These are phyloP conservation scores for Rhodotorula sp. DNA, from an alignment of 1,284 basidiomycete species.

Conservation along the genomic window DNA sequence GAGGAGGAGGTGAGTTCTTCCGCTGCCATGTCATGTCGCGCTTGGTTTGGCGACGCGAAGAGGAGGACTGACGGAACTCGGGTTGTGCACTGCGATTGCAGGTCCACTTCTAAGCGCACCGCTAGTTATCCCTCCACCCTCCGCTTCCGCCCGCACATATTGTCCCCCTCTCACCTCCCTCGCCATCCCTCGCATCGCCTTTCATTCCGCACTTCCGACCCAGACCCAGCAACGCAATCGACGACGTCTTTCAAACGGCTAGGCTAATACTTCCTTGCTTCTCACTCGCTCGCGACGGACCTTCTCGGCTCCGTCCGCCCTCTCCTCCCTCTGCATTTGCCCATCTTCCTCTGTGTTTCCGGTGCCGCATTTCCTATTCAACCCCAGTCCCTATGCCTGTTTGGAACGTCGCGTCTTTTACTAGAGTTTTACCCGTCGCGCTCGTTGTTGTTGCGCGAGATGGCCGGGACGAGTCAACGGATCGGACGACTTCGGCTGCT, in stretches of 20 bases:
- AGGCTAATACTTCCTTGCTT: not conserved
- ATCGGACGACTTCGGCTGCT: too few relatives aligned
- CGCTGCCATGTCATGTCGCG: not conserved
- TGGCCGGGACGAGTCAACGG: too few relatives aligned
- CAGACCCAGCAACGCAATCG: too few relatives aligned
- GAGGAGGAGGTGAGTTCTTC: not conserved
- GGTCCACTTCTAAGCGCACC: slow-evolving; percentile 10
- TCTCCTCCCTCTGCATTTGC: not conserved
- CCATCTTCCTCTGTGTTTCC: not conserved
- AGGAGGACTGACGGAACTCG: too few relatives aligned
- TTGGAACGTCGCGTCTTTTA: too few relatives aligned
- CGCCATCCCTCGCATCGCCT: not conserved
- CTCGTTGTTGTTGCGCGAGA: too few relatives aligned
- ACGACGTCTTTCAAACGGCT: too few relatives aligned
- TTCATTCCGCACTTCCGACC: not conserved
- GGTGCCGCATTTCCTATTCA: not conserved
- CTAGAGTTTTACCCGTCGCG: too few relatives aligned
- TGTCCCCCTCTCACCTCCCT: not conserved
- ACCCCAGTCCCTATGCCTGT: too few relatives aligned
- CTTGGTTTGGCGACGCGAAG: too few relatives aligned
- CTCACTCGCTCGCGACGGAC: too few relatives aligned
- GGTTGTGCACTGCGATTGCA: not conserved
- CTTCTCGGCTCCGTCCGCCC: not conserved
- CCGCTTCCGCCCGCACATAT: not conserved
- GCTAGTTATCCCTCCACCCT: too few relatives aligned